These are phyloP conservation scores for Hibiscus tridactylites DNA, from an alignment of 345 rosid genomes.

Conservation along the genomic window DNA sequence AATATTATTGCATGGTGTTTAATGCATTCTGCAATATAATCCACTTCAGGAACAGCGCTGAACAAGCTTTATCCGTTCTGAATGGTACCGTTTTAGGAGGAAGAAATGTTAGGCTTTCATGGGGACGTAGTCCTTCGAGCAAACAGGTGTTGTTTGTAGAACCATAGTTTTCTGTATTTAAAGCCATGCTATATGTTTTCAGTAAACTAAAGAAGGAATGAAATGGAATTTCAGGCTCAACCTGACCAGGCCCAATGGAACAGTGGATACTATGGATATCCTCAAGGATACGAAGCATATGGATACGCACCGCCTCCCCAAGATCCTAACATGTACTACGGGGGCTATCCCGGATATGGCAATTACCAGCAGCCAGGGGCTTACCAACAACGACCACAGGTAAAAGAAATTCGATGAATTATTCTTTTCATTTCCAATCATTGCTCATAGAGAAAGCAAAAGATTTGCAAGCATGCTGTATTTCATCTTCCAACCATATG, in stretches of 20 bases:
- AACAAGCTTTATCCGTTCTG: conserved; percentile 65
- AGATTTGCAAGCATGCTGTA: background rate
- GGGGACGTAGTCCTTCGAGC: conserved; percentile 94
- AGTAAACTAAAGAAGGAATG: background rate
- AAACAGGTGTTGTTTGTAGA: conserved; percentile 54
- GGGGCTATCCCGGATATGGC: conserved; percentile 81
- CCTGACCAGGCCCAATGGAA: conserved; percentile 87
- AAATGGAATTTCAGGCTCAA: conserved; percentile 36
- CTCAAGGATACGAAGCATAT: conserved; percentile 81
- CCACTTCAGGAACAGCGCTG: conserved; percentile 56
- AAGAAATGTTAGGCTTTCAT: conserved; percentile 79
- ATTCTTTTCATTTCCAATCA: background rate
- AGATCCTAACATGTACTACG: conserved; percentile 82
- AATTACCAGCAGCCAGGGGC: conserved; percentile 6
- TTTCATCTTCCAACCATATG: background rate
- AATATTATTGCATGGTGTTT: background rate
- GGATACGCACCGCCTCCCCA: conserved; percentile 79
- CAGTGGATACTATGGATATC: conserved; percentile 70
- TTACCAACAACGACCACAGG: background rate
- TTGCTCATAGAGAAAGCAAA: background rate
- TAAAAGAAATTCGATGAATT: background rate
- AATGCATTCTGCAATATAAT: background rate
- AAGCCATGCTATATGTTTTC: background rate
- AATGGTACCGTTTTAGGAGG: conserved; percentile 86
- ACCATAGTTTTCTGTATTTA: conserved; percentile 17